phyloP scores from a whole-genome alignment of 441 rosid genomes.

The Viola pubescens region DNA sequence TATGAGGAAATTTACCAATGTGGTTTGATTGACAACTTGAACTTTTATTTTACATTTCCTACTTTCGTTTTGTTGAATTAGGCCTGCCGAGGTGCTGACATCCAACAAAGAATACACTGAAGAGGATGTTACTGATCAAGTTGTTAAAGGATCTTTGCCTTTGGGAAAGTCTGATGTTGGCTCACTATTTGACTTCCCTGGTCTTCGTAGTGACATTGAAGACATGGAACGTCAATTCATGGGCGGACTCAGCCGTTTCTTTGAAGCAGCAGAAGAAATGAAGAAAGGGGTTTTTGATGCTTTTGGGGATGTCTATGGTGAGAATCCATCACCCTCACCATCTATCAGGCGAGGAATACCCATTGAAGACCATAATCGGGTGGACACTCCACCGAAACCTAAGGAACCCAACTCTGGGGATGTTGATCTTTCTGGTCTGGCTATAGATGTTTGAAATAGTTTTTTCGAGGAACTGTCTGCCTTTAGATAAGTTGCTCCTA shows the following conservation, averaged over 20 bases:
- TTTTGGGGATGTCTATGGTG: conserved; percentile 29
- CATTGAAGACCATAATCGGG: conserved; percentile 30
- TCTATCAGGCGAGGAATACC: conserved; percentile 38
- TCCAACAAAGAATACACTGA: conserved; percentile 69
- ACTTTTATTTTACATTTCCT: not conserved
- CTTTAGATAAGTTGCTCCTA: too few species aligned
- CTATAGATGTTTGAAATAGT: conserved; percentile 55
- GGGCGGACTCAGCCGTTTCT: conserved; percentile 48
- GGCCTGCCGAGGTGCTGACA: conserved; percentile 61
- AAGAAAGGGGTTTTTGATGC: conserved; percentile 42
- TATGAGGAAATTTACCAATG: not conserved
- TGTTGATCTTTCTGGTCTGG: conserved; percentile 61
- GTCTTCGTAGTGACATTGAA: conserved; percentile 60
- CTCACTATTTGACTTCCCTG: conserved; percentile 52
- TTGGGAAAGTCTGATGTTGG: conserved; percentile 27
- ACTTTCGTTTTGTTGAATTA: conserved; percentile 18
- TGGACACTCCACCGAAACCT: conserved; percentile 24
- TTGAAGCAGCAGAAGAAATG: conserved; percentile 66
- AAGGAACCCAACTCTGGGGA: conserved; percentile 25
- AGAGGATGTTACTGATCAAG: conserved; percentile 58
- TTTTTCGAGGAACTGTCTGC: too few species aligned
- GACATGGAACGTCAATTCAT: conserved; percentile 49
- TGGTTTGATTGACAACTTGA: not conserved
- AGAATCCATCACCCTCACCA: conserved; percentile 26
- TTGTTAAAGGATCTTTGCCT: conserved; percentile 29